Conservation (phyloP, 768 basidiomycete species). For the Lyophyllum semitale region DNA sequence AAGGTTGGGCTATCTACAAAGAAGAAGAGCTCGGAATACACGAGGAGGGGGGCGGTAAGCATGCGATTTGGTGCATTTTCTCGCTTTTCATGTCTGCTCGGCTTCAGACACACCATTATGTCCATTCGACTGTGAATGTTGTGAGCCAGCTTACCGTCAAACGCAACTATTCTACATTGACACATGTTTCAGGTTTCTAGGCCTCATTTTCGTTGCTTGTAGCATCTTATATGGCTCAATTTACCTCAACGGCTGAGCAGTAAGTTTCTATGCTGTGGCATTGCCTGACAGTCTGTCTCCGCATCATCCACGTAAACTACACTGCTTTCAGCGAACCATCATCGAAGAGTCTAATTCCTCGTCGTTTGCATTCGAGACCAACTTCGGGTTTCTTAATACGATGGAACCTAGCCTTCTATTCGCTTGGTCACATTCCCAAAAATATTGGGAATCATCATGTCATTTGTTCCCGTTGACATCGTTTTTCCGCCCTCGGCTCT, state of each 20-base stretch:
- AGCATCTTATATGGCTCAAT: neutral
- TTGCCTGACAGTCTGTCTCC: too few relatives aligned
- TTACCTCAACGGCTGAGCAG: neutral
- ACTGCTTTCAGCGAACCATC: too few relatives aligned
- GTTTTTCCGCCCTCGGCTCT: constrained; percentile 39
- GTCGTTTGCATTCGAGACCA: too few relatives aligned
- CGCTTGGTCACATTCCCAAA: too few relatives aligned
- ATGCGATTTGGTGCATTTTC: constrained; percentile 5
- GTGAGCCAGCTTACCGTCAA: constrained; percentile 44
- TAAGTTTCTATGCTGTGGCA: neutral
- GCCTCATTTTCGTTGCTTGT: neutral
- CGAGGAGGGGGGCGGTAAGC: constrained; percentile 71
- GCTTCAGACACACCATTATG: constrained; percentile 75
- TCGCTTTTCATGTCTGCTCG: constrained; percentile 24
- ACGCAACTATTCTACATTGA: neutral
- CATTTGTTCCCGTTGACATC: constrained; percentile 15
- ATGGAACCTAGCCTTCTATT: neutral
- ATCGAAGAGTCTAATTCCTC: too few relatives aligned
- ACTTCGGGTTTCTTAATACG: too few relatives aligned
- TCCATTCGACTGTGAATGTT: constrained; percentile 90
- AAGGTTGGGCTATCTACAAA: constrained; percentile 79
- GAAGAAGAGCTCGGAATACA: constrained; percentile 80
- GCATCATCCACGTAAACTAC: too few relatives aligned
- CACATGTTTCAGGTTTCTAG: constrained; percentile 24
- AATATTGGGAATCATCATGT: too few relatives aligned